Evolutionary conservation across 371 early-diverging fungal species (phyloP), one percentile per base, ranked within the genome.

Genomic region (Circinella umbellata): DNA sequence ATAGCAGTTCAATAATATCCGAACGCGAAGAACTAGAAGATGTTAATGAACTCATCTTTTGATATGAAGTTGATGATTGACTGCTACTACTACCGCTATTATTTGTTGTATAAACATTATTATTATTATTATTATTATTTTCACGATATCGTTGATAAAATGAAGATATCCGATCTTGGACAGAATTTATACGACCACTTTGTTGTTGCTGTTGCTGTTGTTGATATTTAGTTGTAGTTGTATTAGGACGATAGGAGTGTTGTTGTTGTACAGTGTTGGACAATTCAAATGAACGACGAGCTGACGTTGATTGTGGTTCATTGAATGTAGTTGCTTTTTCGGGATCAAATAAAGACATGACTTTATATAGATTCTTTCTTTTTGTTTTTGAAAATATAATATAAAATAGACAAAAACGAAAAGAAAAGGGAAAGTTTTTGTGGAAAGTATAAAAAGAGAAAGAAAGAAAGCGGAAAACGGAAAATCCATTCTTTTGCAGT

Each of bases 1-100:
- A 74, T 14, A 81, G 48, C 17, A 72, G 61, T 67, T 80, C 78
- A 69, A 78, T 69, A 3, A 67, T 67, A 6, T 53, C 67, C 1
- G 67, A 63, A 1, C 38, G 38, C 17, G 61, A 61, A 38, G 36
- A 38, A 7, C n/a, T 46, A 13, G 47, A 46, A 5, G 63, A 63
- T 63, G 63, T 46, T 17, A 63, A 34, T 46, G 63, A 47, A 27
- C 63, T 63, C 27, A 27, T 27, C 27, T 27, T 27, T 17, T 61
- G 17, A 27, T 63, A 47, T 46, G 63, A 63, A n/a, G 13, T 63
- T 4, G 42, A 35, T 27, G 63, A 20, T 47, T 39, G 63, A 20
- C 13, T 39, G 18, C 20, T 42, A 42, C 11, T 42, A 6, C 9
- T 42, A 42, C 42, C 6, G 3, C 42, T 11, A 9, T 42, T 6